Evolutionary conservation across 1,139 yeast genomes (phyloP).

Genomic region (Sugiyamaella pinicola): DNA sequence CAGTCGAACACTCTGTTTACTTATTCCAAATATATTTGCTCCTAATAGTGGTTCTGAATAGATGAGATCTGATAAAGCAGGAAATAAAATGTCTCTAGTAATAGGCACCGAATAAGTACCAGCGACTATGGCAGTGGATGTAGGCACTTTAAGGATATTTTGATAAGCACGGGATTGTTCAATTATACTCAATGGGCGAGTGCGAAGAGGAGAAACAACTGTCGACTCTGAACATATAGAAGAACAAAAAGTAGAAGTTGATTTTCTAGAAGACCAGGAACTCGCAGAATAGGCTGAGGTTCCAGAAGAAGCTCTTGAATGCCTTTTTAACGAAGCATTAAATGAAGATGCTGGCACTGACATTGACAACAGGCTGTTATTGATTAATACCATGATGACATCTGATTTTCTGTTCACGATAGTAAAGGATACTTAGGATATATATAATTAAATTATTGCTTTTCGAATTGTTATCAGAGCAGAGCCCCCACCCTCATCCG

Average conservation of each 20-base stretch:
- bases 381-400: too few relatives aligned
- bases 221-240: conserved; percentile 6
- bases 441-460: too few relatives aligned
- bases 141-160: conserved; percentile 13
- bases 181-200: conserved; percentile 19
- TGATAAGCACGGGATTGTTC: conserved; percentile 28
- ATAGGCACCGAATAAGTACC: conserved; percentile 25
- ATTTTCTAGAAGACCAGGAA: not conserved
- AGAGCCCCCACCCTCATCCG: too few relatives aligned
- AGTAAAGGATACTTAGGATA: too few relatives aligned
- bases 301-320: conserved; percentile 7
- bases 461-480: too few relatives aligned
- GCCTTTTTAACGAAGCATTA: not conserved
- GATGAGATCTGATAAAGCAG: conserved; percentile 25
- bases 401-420: too few relatives aligned
- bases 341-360: conserved; percentile 4
- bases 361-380: too few relatives aligned
- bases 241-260: not conserved
- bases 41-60: conserved; percentile 23
- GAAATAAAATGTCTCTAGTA: conserved; percentile 24
- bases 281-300: too few relatives aligned
- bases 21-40: conserved; percentile 16
- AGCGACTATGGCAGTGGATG: conserved; percentile 27
- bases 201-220: not conserved
- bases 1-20: conserved; percentile 7